These are phyloP conservation scores for Mercurialis annua DNA, from an alignment of 345 rosid species.

Conservation along the genomic window DNA sequence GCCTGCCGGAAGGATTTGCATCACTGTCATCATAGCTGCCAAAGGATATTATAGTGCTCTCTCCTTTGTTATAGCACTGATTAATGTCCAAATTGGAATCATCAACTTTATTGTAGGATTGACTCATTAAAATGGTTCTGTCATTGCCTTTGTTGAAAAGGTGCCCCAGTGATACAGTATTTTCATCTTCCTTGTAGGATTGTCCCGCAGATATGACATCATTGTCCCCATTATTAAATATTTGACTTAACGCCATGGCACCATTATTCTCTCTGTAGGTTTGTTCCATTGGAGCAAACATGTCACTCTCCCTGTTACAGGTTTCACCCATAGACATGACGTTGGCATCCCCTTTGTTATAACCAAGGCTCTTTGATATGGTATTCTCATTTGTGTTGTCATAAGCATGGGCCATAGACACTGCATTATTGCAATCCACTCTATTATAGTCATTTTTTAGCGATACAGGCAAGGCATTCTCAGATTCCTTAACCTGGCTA, in stretches of 20 bases:
- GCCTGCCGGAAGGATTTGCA: conserved; percentile 37
- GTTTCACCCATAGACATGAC: conserved; percentile 35
- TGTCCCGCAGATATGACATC: conserved; percentile 47
- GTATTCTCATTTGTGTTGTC: conserved; percentile 19
- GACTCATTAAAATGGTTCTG: conserved; percentile 26
- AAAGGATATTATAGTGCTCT: conserved; percentile 62
- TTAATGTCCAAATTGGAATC: conserved; percentile 26
- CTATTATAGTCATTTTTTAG: conserved; percentile 31
- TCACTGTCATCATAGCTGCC: conserved; percentile 57
- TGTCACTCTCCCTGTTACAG: conserved; percentile 36
- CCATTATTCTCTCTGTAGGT: conserved; percentile 39
- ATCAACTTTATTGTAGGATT: conserved; percentile 31
- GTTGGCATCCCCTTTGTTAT: conserved; percentile 20
- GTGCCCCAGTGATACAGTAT: conserved; percentile 42
- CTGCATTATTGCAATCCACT: conserved; percentile 9
- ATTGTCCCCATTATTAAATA: conserved; percentile 38
- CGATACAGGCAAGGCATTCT: conserved; percentile 32
- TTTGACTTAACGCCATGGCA: conserved; percentile 34
- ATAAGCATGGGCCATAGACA: conserved; percentile 16
- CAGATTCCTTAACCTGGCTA: conserved; percentile 46
- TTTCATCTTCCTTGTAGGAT: conserved; percentile 40
- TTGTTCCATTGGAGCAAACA: conserved; percentile 45
- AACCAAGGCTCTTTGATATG: conserved; percentile 25
- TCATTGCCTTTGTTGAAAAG: conserved; percentile 37
- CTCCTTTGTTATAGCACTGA: conserved; percentile 41